Conservation (phyloP, 768 basidiomycete species). For the Kwoniella newhampshirensis region DNA sequence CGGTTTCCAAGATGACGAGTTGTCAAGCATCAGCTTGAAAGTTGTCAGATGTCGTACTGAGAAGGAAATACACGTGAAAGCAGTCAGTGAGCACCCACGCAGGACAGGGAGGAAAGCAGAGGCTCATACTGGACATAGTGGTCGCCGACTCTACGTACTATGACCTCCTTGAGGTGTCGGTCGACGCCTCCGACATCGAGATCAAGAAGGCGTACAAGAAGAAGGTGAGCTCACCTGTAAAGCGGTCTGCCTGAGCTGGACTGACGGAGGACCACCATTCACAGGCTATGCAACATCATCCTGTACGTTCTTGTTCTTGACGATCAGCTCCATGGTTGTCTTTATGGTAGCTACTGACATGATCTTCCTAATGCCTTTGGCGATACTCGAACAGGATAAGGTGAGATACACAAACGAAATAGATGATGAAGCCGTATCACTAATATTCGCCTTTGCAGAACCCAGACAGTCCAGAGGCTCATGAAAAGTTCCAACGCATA, state of each 20-base stretch:
- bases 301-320: constrained; percentile 30
- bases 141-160: constrained; percentile 62
- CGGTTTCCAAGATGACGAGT: background rate
- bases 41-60: no score
- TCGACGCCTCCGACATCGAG: constrained; percentile 74
- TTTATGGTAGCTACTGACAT: no score
- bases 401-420: constrained; percentile 51
- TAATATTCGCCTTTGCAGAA: no score
- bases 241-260: constrained; percentile 12
- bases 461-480: constrained; percentile 80
- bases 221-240: constrained; percentile 61
- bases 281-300: constrained; percentile 63
- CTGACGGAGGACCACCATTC: constrained; percentile 29
- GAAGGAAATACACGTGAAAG: no score
- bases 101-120: background rate
- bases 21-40: no score
- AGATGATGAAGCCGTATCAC: constrained; percentile 3
- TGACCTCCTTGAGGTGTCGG: constrained; percentile 73
- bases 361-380: no score
- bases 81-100: no score
- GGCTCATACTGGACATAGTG: constrained; percentile 28
- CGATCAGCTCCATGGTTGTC: background rate
- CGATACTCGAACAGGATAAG: no score
- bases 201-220: constrained; percentile 92
- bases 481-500: constrained; percentile 82